A percentile compares a stretch with the other conserved stretches of the same genome.
phyloP scores from a whole-genome alignment of 306 rosid species.

The Begonia peltatifolia region DNA sequence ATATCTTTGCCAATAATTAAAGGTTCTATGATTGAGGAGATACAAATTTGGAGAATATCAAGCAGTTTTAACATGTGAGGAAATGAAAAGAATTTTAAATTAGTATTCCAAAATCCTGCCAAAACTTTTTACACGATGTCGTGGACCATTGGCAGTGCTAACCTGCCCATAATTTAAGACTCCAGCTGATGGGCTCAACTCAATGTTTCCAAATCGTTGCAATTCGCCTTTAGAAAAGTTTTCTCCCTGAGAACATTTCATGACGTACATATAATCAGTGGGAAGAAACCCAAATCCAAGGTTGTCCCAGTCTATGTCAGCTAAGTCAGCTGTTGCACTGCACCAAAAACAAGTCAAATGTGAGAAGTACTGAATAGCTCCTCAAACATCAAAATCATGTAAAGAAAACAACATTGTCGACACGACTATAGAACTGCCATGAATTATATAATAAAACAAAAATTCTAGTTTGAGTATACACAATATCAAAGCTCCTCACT shows the following conservation, averaged over 20 bases:
- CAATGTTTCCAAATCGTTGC: constrained; percentile 80
- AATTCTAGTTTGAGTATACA: too few species aligned
- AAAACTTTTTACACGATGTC: background rate
- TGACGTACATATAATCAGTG: constrained; percentile 80
- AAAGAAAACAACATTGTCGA: too few species aligned
- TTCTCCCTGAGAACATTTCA: constrained; percentile 57
- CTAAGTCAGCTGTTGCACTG: constrained; percentile 36
- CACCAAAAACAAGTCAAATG: constrained; percentile 4
- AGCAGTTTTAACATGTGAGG: background rate
- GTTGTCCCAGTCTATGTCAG: constrained; percentile 74
- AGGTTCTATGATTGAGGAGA: too few species aligned
- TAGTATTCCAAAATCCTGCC: background rate
- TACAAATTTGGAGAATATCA: too few species aligned
- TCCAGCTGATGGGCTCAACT: constrained; percentile 80
- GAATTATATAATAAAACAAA: too few species aligned
- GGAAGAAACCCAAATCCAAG: constrained; percentile 68
- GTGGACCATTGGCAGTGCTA: constrained; percentile 8
- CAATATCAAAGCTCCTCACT: too few species aligned
- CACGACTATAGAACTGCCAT: too few species aligned
- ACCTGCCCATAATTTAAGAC: constrained; percentile 95
- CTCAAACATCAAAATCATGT: background rate
- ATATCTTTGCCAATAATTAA: too few species aligned
- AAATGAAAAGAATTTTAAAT: background rate
- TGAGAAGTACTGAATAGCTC: background rate
- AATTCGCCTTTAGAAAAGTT: constrained; percentile 65